Evolutionary conservation across 2,329 filamentous ascomycete genomes (phyloP), one percentile per base, ranked within the genome.

Genomic region (Aspergillus japonicus): DNA sequence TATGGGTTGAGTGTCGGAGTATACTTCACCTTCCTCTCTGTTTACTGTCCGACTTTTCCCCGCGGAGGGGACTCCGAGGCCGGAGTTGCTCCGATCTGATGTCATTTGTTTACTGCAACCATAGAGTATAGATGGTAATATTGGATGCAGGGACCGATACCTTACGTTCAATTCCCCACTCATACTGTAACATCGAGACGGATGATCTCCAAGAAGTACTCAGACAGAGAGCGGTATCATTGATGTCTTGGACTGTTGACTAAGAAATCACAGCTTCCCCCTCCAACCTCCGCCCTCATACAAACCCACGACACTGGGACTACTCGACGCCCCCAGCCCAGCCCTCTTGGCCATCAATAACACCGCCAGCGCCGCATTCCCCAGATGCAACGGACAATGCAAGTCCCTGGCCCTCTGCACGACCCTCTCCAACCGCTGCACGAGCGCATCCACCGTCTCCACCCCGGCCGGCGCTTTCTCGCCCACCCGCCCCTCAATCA

Each of bases 321-420:
- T 71, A 2, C 69, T 66, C 57, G 70, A 66, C 3, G 50, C 66
- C 7, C 74, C 75, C 4, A 67, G 59, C 5, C 74, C 75, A n/a
- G 66, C 61, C 39, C 66, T 64, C 61, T 71, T 68, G 2, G 75
- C 73, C 63, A 73, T 55, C 24, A 68, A 65, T 55, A 78, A 63
- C 53, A 74, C 65, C 58, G 59, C 75, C 64, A 78, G 57, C 39
- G 76, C 73, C 47, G 70, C 69, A 64, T 73, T 77, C 5, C 73
- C 76, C 42, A 78, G 55, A 59, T 77, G 67, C 59, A 78, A 59
- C 19, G 76, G 76, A 39, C 73, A 75, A 59, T 77, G 69, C 10
- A 76, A 51, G 52, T 77, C 73, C 26, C 75, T 66, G 3, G 73
- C 76, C 68, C 75, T 77, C 50, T 81, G 76, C 33, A 81, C 77